These are phyloP conservation scores for Neurospora sp. DNA, from an alignment of 495 filamentous ascomycete genomes.

Conservation along the genomic window DNA sequence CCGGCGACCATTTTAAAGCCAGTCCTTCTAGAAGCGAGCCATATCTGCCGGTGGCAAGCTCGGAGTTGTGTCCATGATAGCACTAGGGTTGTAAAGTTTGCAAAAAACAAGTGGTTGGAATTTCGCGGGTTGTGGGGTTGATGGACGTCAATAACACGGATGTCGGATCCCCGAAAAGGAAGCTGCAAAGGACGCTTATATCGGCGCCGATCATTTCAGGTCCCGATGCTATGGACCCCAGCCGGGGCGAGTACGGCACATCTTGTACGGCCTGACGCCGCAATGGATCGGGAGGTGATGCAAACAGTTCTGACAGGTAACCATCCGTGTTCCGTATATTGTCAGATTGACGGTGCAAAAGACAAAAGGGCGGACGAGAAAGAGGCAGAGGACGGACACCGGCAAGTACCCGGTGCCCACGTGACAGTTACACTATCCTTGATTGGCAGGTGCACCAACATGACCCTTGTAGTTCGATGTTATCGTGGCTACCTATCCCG, in stretches of 20 bases:
- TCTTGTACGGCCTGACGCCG: not conserved
- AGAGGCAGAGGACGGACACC: not conserved
- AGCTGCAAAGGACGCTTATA: not conserved
- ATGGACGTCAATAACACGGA: not conserved
- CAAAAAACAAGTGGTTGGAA: not conserved
- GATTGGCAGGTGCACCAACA: not conserved
- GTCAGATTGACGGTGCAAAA: not conserved
- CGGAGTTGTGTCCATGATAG: not conserved
- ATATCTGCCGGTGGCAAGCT: not conserved
- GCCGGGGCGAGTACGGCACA: not conserved
- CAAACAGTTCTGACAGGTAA: not conserved
- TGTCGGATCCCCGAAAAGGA: not conserved
- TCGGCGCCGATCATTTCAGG: not conserved
- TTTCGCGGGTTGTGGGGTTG: not conserved
- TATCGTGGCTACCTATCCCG: not conserved
- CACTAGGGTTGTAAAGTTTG: not conserved
- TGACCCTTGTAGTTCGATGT: not conserved
- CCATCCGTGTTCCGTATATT: too few species aligned
- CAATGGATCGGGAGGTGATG: not conserved
- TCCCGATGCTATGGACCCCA: not conserved
- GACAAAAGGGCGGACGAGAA: not conserved
- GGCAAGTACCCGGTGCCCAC: not conserved
- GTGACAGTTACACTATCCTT: not conserved
- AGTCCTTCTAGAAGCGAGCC: not conserved
- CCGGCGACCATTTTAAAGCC: not conserved